These are phyloP conservation scores for Metschnikowia chrysomelidarum DNA, from an alignment of 805 yeast genomes.

Conservation along the genomic window DNA sequence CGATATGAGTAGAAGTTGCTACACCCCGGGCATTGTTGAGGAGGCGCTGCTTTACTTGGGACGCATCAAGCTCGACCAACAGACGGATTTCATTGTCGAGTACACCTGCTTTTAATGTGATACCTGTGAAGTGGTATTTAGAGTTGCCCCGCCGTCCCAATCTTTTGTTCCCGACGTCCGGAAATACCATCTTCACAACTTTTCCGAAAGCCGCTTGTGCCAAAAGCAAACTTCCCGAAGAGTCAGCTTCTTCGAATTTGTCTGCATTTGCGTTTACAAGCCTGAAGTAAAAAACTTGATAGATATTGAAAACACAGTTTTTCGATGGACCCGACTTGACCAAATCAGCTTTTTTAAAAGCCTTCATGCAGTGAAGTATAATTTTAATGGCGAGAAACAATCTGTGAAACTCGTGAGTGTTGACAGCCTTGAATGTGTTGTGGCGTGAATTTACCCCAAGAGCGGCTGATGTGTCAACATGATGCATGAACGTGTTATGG, in stretches of 20 bases:
- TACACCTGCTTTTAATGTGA: slow-evolving; percentile 36
- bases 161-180: slow-evolving; percentile 35
- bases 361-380: slow-evolving; percentile 31
- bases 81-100: slow-evolving; percentile 28
- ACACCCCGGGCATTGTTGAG: too few species aligned
- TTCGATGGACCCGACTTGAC: slow-evolving; percentile 35
- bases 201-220: slow-evolving; percentile 44
- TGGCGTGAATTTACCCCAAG: not conserved
- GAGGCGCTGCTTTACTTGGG: slow-evolving; percentile 18
- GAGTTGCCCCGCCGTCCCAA: slow-evolving; percentile 43
- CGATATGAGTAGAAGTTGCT: too few species aligned
- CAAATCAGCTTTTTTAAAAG: slow-evolving; percentile 21
- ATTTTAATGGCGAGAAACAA: slow-evolving; percentile 43
- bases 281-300: slow-evolving; percentile 39
- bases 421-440: slow-evolving; percentile 26
- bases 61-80: slow-evolving; percentile 33
- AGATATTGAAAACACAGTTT: slow-evolving; percentile 40
- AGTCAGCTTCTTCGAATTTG: slow-evolving; percentile 30
- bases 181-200: slow-evolving; percentile 39
- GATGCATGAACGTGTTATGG: slow-evolving; percentile 31
- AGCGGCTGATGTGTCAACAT: not conserved
- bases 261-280: slow-evolving; percentile 35
- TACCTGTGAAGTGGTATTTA: slow-evolving; percentile 41
- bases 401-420: slow-evolving; percentile 42
- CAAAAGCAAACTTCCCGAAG: slow-evolving; percentile 27